These are phyloP conservation scores for Trichoderma parareesei DNA, from an alignment of 495 filamentous ascomycete genomes.

Conservation along the genomic window DNA sequence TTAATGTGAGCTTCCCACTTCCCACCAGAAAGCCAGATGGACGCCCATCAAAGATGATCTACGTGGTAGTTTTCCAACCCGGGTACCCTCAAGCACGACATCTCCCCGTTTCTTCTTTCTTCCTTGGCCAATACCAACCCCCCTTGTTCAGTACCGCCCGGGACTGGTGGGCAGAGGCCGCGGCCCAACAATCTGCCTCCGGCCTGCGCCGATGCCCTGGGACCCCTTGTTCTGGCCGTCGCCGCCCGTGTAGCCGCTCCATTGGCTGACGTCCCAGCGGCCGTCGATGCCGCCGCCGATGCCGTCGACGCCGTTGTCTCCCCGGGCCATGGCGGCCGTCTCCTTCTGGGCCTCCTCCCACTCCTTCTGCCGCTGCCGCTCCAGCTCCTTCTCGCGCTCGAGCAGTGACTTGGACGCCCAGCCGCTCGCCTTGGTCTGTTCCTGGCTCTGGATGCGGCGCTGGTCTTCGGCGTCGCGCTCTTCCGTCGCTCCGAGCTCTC, in stretches of 20 bases:
- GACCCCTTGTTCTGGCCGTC: conserved; percentile 72
- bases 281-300: conserved; percentile 50
- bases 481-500: conserved; percentile 46
- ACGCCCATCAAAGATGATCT: background rate
- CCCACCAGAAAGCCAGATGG: background rate
- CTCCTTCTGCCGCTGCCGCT: conserved; percentile 84
- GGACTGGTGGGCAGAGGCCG: conserved; percentile 46
- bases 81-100: background rate
- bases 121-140: background rate
- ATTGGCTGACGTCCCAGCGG: conserved; percentile 83
- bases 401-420: conserved; percentile 77
- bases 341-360: conserved; percentile 90
- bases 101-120: background rate
- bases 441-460: conserved; percentile 52
- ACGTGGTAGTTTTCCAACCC: background rate
- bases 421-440: conserved; percentile 63
- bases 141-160: background rate
- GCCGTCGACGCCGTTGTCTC: conserved; percentile 41
- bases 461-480: conserved; percentile 65
- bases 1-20: background rate
- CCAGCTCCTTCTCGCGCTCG: conserved; percentile 92
- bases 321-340: conserved; percentile 47
- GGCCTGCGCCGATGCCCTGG: conserved; percentile 62
- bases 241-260: conserved; percentile 71
- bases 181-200: conserved; percentile 73